Evolutionary conservation across 345 rosid genomes (phyloP), one percentile per base, ranked within the genome.

Genomic region (Xanthoceras sorbifolium): DNA sequence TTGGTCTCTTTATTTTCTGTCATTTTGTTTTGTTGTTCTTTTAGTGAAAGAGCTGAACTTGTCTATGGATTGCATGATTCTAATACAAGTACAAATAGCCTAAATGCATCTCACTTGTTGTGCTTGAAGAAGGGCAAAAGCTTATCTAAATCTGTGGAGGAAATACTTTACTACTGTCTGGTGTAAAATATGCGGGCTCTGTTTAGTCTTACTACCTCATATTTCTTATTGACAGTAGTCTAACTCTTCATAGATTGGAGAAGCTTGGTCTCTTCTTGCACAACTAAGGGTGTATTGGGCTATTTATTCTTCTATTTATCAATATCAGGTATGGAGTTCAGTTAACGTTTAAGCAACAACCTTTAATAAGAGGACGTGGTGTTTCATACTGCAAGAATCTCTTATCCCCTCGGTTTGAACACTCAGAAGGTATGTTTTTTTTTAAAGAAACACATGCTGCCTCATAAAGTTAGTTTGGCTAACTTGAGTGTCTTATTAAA

Each of bases 381-480:
- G 99, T 96, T 86, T 96, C 99, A 17, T 92, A 91, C 82, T 96
- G 98, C 89, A 96, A 96, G 89, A 96, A 96, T 76, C 95, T 96
- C 77, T 83, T 93, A 31, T 96, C 97, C 69, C 98, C 97, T 76
- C 89, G 99, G 81, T 96, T 93, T 86, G 98, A 96, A 70, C 97
- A 91, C 80, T 84, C 89, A 18, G 94, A 91, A 80, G 91, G 99
- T 92, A 87, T 71, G 36, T 8, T 48, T 66, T 59, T 8, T 48
- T 66, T 59, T 28, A 7, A 36, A 44, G 20, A 50, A 32, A 57
- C 31, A 22, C 1, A 74, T 72, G 65, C 15, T 63, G 18, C 71
- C 12, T 66, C 2, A 0, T 38, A 26, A 65, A 25, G 44, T 62
- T 68, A 15, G 38, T 63, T 48, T 42, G 46, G 67, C 54, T 70